Percentiles rank a stretch among this genome's conserved stretches.
phyloP scores from a whole-genome alignment of 768 basidiomycete genomes.

The Flagelloscypha sp. region DNA sequence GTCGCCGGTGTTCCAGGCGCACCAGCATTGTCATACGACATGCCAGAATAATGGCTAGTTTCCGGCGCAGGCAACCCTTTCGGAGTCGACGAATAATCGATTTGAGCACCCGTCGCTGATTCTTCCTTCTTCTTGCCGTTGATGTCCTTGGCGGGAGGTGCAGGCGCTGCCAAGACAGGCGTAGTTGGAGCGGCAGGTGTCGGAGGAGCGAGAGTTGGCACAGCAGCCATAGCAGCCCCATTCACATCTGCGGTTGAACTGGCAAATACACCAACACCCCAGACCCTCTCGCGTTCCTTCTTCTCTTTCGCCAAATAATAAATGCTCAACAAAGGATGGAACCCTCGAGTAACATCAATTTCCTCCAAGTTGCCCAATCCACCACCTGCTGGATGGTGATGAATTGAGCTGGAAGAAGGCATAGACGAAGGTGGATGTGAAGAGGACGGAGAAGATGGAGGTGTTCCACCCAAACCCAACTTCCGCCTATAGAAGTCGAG shows the following conservation, averaged over 20 bases:
- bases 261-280: slow-evolving; percentile 91
- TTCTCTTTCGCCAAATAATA: slow-evolving; percentile 96
- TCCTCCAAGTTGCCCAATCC: no score
- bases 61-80: slow-evolving; percentile 77
- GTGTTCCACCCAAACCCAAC: slow-evolving; percentile 55
- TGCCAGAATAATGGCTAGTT: slow-evolving; percentile 71
- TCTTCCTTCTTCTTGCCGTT: slow-evolving; percentile 44
- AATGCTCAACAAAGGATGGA: slow-evolving; percentile 92
- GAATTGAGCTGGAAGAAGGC: slow-evolving; percentile 10
- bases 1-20: slow-evolving; percentile 23
- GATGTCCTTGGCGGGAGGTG: slow-evolving; percentile 18
- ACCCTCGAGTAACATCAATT: slow-evolving; percentile 82
- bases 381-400: no score
- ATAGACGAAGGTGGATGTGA: slow-evolving; percentile 24
- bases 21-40: slow-evolving; percentile 62
- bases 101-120: no score
- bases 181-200: slow-evolving; percentile 2
- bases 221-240: slow-evolving; percentile 19
- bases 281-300: slow-evolving; percentile 87
- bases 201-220: background rate
- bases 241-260: slow-evolving; percentile 73
- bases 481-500: slow-evolving; percentile 93
- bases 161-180: slow-evolving; percentile 4
- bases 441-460: slow-evolving; percentile 42
- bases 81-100: slow-evolving; percentile 76